Evolutionary conservation across 352 stramenopile species (phyloP).

Genomic region (Globisporangium orthogonon): DNA sequence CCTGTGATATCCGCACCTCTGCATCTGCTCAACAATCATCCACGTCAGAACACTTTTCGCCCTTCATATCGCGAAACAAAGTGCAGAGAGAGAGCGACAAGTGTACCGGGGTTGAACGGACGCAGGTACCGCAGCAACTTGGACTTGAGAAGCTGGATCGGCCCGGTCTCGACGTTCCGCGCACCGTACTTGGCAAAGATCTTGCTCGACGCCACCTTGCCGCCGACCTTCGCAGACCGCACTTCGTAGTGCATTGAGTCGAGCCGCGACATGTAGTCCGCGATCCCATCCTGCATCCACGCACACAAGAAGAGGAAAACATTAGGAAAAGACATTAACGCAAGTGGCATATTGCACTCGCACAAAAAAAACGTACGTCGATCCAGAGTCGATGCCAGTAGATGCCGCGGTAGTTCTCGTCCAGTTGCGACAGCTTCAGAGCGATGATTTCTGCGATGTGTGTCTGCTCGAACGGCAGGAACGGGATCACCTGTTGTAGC

Average conservation of each 20-base stretch:
- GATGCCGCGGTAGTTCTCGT: slow-evolving; percentile 61
- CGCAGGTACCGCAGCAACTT: slow-evolving; percentile 72
- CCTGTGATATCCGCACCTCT: slow-evolving; percentile 62
- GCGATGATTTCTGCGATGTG: slow-evolving; percentile 80
- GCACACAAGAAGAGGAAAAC: background rate
- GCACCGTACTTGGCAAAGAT: slow-evolving; percentile 83
- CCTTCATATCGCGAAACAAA: background rate
- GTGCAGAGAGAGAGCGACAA: background rate
- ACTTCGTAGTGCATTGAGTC: slow-evolving; percentile 75
- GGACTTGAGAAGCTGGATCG: slow-evolving; percentile 78
- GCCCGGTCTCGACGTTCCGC: slow-evolving; percentile 70
- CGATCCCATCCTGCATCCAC: slow-evolving; percentile 30
- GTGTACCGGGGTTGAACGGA: slow-evolving; percentile 55
- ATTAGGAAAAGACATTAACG: background rate
- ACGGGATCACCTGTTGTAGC: slow-evolving; percentile 77
- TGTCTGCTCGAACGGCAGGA: slow-evolving; percentile 80
- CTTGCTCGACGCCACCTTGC: slow-evolving; percentile 47
- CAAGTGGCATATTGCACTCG: background rate
- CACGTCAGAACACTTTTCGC: background rate
- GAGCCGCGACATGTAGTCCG: slow-evolving; percentile 63
- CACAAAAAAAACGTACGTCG: slow-evolving; percentile 28
- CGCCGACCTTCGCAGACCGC: slow-evolving; percentile 40
- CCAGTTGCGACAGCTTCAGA: slow-evolving; percentile 70
- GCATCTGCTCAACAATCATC: slow-evolving; percentile 21
- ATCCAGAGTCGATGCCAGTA: slow-evolving; percentile 79